Evolutionary conservation across 2,329 filamentous ascomycete species (phyloP).

Genomic region (Aspergillus bombycis): DNA sequence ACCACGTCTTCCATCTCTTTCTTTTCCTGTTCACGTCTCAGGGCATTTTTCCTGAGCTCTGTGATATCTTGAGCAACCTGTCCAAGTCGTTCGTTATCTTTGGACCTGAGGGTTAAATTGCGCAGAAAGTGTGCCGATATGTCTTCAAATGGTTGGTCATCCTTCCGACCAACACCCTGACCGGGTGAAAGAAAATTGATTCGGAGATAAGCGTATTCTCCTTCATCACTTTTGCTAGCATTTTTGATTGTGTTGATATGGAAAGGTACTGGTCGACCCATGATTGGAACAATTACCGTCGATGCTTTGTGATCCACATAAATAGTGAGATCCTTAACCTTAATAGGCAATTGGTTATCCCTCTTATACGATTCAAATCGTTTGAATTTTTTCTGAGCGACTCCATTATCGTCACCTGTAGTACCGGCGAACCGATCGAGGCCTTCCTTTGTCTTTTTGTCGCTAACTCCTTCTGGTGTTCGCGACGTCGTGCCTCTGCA

Average conservation of each 20-base stretch:
- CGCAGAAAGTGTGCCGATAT: slow-evolving; percentile 93
- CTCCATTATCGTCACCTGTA: slow-evolving; percentile 80
- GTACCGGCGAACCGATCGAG: slow-evolving; percentile 83
- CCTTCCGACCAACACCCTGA: slow-evolving; percentile 94
- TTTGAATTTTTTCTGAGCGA: slow-evolving; percentile 98
- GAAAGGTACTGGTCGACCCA: slow-evolving; percentile 96
- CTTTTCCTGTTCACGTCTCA: slow-evolving; percentile 95
- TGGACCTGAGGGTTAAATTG: slow-evolving; percentile 91
- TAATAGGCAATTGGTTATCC: slow-evolving; percentile 86
- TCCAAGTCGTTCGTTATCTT: slow-evolving; percentile 83
- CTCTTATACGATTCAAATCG: slow-evolving; percentile 98
- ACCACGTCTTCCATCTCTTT: slow-evolving; percentile 99
- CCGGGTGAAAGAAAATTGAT: slow-evolving; percentile 98
- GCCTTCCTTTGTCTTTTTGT: slow-evolving; percentile 88
- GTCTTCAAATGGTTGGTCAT: slow-evolving; percentile 97
- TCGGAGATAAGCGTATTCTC: slow-evolving; percentile 88
- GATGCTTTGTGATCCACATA: slow-evolving; percentile 88
- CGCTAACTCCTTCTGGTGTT: slow-evolving; percentile 90
- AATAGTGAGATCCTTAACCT: slow-evolving; percentile 83
- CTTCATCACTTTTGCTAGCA: slow-evolving; percentile 95
- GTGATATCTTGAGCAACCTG: slow-evolving; percentile 92
- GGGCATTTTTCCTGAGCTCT: slow-evolving; percentile 90
- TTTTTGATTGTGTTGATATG: slow-evolving; percentile 99
- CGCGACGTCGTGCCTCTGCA: slow-evolving; percentile 80
- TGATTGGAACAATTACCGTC: slow-evolving; percentile 91